Base-by-base conservation (phyloP, 768 basidiomycete species). In the Leccinum variicolor region DNA sequence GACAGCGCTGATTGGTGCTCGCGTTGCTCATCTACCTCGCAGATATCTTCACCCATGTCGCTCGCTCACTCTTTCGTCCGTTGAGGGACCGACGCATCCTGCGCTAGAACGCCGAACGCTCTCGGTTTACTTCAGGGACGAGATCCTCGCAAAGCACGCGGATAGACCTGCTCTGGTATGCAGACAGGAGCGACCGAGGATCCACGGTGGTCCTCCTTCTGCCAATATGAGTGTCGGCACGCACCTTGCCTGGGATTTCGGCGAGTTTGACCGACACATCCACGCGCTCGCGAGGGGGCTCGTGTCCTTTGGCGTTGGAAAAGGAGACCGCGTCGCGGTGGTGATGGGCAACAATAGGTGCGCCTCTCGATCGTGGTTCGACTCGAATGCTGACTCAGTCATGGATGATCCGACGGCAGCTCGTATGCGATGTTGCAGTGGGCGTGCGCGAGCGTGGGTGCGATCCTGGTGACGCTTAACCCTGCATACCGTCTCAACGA, bases 341-440 rank as follows among this genome's bases (percentile, higher is more conserved):
- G 72, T 92, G 39, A 90, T 93, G 90, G 91, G 90, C 5, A 94
- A 92, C 59, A 89, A 83, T 58, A 93, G 91, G 91, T 89, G 61
- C 34, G 75, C 14, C 7, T 26, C 21, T 29, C 4, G 8, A 26
- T 34, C 46, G 33, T 51, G 31, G 33, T 19, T 47, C 13, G 34
- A 26, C 25, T 29, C n/a, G 31, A 52, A 2, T 25, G 17, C 51
- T 52, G 52, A 53, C 26, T n/a, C 9, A n/a, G 11, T 31, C 21
- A 17, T 19, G 53, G 53, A 25, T 52, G 29, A 45, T 45, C 4
- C 39, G n/a, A 19, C 39, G 39, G 29, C 60, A 92, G 90, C 65
- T 77, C 89, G 17, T 94, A 94, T 68, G 90, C 90, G 0, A 77
- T 82, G 75, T 73, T 92, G 23, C 91, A 94, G 64, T 92, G 90